A percentile compares a stretch with the other conserved stretches of the same genome.
Conservation (phyloP, 352 stramenopile genomes). For the Phytophthora constricta region DNA sequence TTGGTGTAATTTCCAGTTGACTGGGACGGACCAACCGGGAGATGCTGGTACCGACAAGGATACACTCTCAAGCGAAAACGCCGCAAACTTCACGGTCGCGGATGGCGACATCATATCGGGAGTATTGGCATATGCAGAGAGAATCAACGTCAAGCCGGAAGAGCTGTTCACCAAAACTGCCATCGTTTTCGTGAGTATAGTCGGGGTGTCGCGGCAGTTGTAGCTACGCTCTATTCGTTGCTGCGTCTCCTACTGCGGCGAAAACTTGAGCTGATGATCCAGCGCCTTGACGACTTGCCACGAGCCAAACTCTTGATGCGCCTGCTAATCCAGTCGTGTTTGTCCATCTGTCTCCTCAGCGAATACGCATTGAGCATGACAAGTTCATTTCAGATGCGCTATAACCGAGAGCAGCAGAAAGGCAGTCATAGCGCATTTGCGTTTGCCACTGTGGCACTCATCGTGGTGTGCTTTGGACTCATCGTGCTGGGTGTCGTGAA, state of each 20-base stretch:
- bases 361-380: constrained; percentile 85
- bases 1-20: constrained; percentile 63
- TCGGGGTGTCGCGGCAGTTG: constrained; percentile 63
- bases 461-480: constrained; percentile 69
- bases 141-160: constrained; percentile 68
- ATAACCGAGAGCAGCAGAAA: constrained; percentile 50
- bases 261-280: constrained; percentile 60
- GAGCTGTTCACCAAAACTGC: constrained; percentile 78
- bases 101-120: constrained; percentile 81
- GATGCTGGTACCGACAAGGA: constrained; percentile 21
- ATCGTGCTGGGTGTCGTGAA: constrained; percentile 72
- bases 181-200: constrained; percentile 66
- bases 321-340: constrained; percentile 67
- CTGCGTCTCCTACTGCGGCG: constrained; percentile 52
- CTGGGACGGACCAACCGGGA: not conserved
- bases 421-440: constrained; percentile 58
- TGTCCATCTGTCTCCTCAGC: constrained; percentile 81
- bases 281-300: constrained; percentile 70
- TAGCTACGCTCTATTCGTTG: constrained; percentile 63
- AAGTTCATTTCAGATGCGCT: constrained; percentile 80
- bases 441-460: constrained; percentile 66
- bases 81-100: constrained; percentile 55
- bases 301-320: constrained; percentile 74
- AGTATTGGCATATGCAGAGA: constrained; percentile 69
- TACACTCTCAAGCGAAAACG: constrained; percentile 36